Conservation (phyloP, 441 rosid species). For the Viola pubescens region DNA sequence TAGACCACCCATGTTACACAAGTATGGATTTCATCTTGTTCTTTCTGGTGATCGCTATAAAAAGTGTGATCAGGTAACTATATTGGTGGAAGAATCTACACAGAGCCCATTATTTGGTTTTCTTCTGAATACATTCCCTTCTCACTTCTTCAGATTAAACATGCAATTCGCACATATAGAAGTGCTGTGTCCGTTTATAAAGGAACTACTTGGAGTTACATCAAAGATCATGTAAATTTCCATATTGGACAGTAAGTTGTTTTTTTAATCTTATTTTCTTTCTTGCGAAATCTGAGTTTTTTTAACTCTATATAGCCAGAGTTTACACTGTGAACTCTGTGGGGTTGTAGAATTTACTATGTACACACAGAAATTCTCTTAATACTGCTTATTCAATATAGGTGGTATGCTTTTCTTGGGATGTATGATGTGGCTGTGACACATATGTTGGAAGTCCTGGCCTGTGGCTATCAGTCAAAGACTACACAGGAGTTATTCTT, state of each 20-base stretch:
- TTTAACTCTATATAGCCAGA: conserved; percentile 15
- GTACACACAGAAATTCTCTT: conserved; percentile 13
- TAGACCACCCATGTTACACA: conserved; percentile 86
- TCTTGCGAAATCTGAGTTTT: not conserved
- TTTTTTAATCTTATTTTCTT: not conserved
- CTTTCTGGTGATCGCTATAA: conserved; percentile 95
- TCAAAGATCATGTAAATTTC: conserved; percentile 95
- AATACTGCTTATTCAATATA: conserved; percentile 23
- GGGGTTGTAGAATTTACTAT: conserved; percentile 13
- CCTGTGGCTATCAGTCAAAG: conserved; percentile 83
- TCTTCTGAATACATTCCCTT: conserved; percentile 19
- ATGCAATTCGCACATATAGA: conserved; percentile 90
- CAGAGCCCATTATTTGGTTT: conserved; percentile 15
- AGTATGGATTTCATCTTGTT: conserved; percentile 97
- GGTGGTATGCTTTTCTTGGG: conserved; percentile 96
- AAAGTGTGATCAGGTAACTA: conserved; percentile 90
- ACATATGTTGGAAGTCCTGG: conserved; percentile 80
- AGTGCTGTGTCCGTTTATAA: conserved; percentile 84
- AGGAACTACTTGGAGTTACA: conserved; percentile 83
- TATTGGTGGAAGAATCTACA: conserved; percentile 12
- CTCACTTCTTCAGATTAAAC: conserved; percentile 57
- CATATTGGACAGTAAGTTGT: conserved; percentile 90
- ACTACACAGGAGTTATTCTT: conserved; percentile 85
- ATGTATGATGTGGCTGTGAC: conserved; percentile 80
- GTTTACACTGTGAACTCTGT: conserved; percentile 7